Evolutionary conservation across 75 land plant species (phyloP).

Genomic region (Adiantum capillusveneris): DNA sequence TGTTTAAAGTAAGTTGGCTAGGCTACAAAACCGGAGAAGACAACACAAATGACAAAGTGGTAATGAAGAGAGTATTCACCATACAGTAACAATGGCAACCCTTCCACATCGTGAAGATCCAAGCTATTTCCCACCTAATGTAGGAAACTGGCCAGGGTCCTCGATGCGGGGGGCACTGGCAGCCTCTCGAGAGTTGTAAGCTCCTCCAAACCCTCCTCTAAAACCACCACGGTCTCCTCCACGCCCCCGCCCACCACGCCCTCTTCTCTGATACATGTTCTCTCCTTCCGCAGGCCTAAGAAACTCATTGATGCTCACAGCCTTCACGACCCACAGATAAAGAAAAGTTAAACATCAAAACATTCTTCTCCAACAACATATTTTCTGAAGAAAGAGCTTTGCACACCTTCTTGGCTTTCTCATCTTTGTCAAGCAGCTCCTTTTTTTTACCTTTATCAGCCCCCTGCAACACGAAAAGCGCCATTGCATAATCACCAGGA

Average conservation of each 20-base stretch:
- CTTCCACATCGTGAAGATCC: too few relatives aligned
- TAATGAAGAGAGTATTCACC: neutral
- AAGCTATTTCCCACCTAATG: constrained; percentile 35
- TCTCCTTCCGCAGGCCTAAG: constrained; percentile 58
- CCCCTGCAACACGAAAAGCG: constrained; percentile 48
- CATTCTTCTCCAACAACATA: neutral
- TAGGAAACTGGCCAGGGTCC: constrained; percentile 61
- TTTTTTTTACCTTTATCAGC: constrained; percentile 60
- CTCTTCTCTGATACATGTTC: constrained; percentile 23
- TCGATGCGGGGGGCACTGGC: constrained; percentile 47
- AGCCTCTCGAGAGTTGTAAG: constrained; percentile 7
- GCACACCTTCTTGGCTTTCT: constrained; percentile 58
- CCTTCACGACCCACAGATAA: constrained; percentile 18
- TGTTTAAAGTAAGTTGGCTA: too few relatives aligned
- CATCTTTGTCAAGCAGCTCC: constrained; percentile 60
- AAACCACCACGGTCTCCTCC: constrained; percentile 21
- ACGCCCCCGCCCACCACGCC: constrained; percentile 37
- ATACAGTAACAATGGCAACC: neutral
- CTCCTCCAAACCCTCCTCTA: constrained; percentile 24
- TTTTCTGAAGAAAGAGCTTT: neutral
- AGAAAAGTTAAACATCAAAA: constrained; percentile 3
- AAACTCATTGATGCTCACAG: constrained; percentile 58
- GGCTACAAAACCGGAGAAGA: too few relatives aligned
- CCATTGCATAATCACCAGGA: too few relatives aligned
- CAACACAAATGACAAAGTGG: too few relatives aligned